Evolutionary conservation across 1,139 yeast species (phyloP), one percentile per base, ranked within the genome.

Genomic region (Hanseniaspora uvarum): DNA sequence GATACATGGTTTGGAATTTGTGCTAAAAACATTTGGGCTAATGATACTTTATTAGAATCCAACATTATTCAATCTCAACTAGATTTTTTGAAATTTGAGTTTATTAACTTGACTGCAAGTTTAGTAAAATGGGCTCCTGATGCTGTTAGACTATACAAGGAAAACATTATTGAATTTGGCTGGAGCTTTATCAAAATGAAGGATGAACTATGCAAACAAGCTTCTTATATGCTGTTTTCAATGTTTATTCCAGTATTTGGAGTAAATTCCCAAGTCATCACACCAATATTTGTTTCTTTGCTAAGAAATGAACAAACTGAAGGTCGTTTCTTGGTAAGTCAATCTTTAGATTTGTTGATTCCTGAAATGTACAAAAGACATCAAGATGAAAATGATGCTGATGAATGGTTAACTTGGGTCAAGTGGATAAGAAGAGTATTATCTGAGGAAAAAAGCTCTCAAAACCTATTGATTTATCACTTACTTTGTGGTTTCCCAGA

Each of bases 361-460:
- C 96, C 97, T 0, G 94, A 85, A 0, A 77, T 94, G 74, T 81
- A 87, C 1, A 77, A 77, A 57, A 74, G 95, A 54, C 44, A 52
- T 37, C 31, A 18, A 19, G 46, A 40, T 24, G 78, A 86, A 68
- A 73, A 73, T 1, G 73, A 74, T 37, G 72, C 72, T 3, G 86
- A 78, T 0, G 72, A 83, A 0, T 72, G 81, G 0, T 80, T 85
- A 14, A 77, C 83, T 51, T 94, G 98, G 98, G 79, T 94, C 56
- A 89, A 86, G 61, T 88, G 96, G 94, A 95, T 96, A 0, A 80
- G 96, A 59, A 76, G 96, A 55, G 94, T 89, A 2, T 73, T 94
- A 28, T 82, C 94, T 2, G 98, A 94, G 63, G 95, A 89, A 64
- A 81, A 84, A 12, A 94, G 89, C 57, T 94, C 85, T 10, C 78